Evolutionary conservation across 164 flowering plant species (phyloP).

Genomic region (Warburgia ugandensis): DNA sequence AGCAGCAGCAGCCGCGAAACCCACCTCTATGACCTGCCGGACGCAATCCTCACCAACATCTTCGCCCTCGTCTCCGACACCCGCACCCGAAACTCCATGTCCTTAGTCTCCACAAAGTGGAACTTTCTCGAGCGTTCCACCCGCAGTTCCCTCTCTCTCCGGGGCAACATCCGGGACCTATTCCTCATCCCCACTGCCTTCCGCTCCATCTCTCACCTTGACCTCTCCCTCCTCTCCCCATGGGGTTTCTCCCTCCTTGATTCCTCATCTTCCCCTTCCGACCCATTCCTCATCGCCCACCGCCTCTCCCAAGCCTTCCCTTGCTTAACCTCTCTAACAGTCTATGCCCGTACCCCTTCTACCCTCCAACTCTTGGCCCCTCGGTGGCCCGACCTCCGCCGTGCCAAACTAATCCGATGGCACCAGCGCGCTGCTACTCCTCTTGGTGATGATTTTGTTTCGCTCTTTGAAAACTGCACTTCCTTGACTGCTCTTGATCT

Average conservation of each 20-base stretch:
- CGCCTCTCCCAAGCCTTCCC: conserved; percentile 60
- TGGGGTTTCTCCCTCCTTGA: conserved; percentile 57
- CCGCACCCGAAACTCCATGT: conserved; percentile 56
- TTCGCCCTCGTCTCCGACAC: conserved; percentile 38
- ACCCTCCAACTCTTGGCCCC: conserved; percentile 43
- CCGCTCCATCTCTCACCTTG: conserved; percentile 45
- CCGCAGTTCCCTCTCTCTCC: conserved; percentile 60
- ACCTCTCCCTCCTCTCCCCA: conserved; percentile 79
- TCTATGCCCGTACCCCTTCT: conserved; percentile 49
- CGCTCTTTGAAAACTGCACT: conserved; percentile 31
- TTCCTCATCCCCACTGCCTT: conserved; percentile 54
- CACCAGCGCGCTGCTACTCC: conserved; percentile 53
- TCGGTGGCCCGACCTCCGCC: conserved; percentile 38
- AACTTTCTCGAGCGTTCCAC: conserved; percentile 48
- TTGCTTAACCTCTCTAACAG: conserved; percentile 34
- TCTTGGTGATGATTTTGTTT: conserved; percentile 47
- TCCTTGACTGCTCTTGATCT: conserved; percentile 44
- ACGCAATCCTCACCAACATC: conserved; percentile 52
- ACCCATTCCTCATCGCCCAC: conserved; percentile 40
- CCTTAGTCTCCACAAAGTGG: conserved; percentile 67
- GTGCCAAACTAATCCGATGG: conserved; percentile 74
- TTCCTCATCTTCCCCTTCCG: conserved; percentile 17
- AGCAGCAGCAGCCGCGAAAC: conserved; percentile 3
- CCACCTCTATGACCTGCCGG: conserved; percentile 63
- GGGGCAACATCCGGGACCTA: conserved; percentile 75